Evolutionary conservation across 139 green algal species (phyloP).

Genomic region (Yamagishiella unicocca): DNA sequence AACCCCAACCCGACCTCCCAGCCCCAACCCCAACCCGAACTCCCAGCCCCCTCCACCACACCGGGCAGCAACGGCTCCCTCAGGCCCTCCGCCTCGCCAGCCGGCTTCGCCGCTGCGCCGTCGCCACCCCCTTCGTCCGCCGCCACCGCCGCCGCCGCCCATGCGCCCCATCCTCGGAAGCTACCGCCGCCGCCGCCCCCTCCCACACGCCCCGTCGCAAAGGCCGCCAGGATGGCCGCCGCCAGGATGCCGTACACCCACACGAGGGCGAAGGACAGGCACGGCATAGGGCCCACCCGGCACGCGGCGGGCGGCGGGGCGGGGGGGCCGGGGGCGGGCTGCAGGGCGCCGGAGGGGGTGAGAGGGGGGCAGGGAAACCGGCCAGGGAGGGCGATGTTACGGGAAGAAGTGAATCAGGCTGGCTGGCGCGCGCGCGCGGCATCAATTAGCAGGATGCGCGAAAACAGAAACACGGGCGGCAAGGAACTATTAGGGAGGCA

Average conservation of each 20-base stretch:
- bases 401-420: no score
- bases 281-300: conserved; percentile 70
- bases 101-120: neutral
- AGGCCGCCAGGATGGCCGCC: conserved; percentile 48
- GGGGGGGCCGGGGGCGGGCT: conserved; percentile 12
- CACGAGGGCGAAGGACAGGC: conserved; percentile 73
- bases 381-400: neutral
- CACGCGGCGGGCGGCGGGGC: conserved; percentile 47
- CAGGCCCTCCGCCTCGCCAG: neutral
- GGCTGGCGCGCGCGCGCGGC: no score
- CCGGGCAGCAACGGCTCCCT: neutral
- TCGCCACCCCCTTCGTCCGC: neutral
- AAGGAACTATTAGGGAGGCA: no score
- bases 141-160: neutral
- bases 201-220: neutral
- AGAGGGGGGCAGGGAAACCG: neutral
- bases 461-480: no score
- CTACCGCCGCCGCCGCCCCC: neutral
- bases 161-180: neutral
- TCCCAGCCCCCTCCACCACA: neutral
- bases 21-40: neutral
- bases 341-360: neutral
- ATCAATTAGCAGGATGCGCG: no score
- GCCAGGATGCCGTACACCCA: conserved; percentile 63
- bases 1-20: no score